Evolutionary conservation across 2,329 filamentous ascomycete species (phyloP).

Genomic region (Fusarium albidum): DNA sequence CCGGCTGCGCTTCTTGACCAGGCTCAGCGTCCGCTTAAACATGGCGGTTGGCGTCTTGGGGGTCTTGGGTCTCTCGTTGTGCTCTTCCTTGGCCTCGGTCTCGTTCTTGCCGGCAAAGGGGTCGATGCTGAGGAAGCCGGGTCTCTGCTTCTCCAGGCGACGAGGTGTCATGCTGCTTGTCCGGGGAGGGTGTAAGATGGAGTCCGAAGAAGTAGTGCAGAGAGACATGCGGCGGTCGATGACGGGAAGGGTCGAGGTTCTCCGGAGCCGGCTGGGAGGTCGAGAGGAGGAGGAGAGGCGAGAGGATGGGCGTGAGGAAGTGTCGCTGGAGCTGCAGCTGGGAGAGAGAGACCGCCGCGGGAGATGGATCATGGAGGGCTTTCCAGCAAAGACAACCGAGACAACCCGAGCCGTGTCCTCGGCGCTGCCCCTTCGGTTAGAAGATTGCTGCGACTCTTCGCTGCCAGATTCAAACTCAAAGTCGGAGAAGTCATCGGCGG

Average conservation of each 20-base stretch:
- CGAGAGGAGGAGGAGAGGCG: constrained; percentile 21
- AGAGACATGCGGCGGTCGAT: constrained; percentile 45
- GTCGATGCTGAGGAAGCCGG: constrained; percentile 62
- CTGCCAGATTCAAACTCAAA: constrained; percentile 58
- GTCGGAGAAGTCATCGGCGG: constrained; percentile 67
- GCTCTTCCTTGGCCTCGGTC: constrained; percentile 40
- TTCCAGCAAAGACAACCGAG: constrained; percentile 66
- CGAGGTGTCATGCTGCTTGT: constrained; percentile 54
- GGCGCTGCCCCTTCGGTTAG: constrained; percentile 51
- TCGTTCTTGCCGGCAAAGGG: constrained; percentile 56
- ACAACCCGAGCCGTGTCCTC: constrained; percentile 67
- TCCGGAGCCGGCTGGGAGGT: constrained; percentile 38
- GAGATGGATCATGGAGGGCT: constrained; percentile 65
- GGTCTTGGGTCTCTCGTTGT: constrained; percentile 44
- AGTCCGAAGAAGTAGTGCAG: constrained; percentile 45
- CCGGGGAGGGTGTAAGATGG: constrained; percentile 49
- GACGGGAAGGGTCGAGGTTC: constrained; percentile 45
- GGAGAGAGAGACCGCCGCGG: constrained; percentile 55
- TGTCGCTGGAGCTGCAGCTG: constrained; percentile 42
- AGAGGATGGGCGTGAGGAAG: constrained; percentile 39
- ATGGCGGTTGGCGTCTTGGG: constrained; percentile 55
- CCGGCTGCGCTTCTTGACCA: constrained; percentile 64
- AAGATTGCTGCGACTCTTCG: constrained; percentile 42
- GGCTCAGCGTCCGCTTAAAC: constrained; percentile 62
- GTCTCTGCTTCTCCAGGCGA: constrained; percentile 48